phyloP scores from a whole-genome alignment of 768 basidiomycete species.

The Lyophyllum decastes region DNA sequence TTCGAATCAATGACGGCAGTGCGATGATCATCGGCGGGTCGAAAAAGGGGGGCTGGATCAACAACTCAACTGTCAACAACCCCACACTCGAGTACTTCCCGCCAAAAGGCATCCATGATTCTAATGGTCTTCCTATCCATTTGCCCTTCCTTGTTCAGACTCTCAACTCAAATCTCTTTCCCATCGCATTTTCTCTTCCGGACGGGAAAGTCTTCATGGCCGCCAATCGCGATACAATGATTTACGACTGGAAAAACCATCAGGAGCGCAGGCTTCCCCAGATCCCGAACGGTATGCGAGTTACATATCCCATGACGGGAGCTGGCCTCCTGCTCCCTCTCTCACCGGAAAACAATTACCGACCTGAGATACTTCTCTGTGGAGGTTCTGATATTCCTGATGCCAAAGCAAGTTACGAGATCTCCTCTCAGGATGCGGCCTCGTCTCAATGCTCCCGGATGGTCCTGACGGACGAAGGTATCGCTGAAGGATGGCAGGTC shows the following conservation, averaged over 20 bases:
- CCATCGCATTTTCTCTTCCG: conserved; percentile 72
- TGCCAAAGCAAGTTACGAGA: conserved; percentile 53
- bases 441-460: conserved; percentile 75
- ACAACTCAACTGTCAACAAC: conserved; percentile 78
- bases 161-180: conserved; percentile 82
- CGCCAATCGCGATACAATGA: conserved; percentile 77
- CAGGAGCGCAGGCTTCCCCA: conserved; percentile 61
- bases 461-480: conserved; percentile 63
- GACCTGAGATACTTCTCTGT: conserved; percentile 72
- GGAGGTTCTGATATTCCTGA: conserved; percentile 76
- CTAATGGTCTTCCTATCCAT: conserved; percentile 66
- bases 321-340: conserved; percentile 75
- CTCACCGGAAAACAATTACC: conserved; percentile 58
- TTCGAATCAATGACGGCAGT: conserved; percentile 75
- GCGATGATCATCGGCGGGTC: conserved; percentile 84
- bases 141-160: conserved; percentile 68
- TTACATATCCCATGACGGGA: conserved; percentile 84
- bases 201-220: conserved; percentile 74
- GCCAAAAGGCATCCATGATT: conserved; percentile 70
- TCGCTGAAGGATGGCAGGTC: conserved; percentile 68
- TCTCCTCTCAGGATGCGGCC: conserved; percentile 74
- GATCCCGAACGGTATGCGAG: conserved; percentile 76
- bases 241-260: conserved; percentile 74
- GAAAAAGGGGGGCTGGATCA: conserved; percentile 84
- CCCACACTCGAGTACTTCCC: conserved; percentile 84